Evolutionary conservation across 129 eudicot species (phyloP).

Genomic region (Artemisia annua): DNA sequence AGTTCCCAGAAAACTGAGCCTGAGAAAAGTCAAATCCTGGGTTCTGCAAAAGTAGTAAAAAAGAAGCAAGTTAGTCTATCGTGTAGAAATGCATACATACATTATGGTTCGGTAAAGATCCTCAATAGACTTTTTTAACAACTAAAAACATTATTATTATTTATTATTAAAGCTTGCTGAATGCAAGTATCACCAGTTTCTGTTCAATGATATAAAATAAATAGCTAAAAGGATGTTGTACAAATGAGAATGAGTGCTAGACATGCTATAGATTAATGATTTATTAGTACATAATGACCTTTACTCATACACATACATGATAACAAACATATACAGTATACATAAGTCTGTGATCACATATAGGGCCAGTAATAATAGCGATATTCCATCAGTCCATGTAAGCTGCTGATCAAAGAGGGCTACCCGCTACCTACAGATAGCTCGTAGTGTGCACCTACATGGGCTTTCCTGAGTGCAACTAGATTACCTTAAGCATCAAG

Average conservation of each 20-base stretch:
- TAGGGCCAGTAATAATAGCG: not conserved
- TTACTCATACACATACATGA: not conserved
- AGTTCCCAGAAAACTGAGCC: slow-evolving; percentile 83
- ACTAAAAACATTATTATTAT: not conserved
- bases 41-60: slow-evolving; percentile 56
- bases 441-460: not conserved
- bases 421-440: slow-evolving; percentile 7
- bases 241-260: not conserved
- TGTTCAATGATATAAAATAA: not conserved
- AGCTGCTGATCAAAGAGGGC: slow-evolving; percentile 2
- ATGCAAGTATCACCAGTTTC: not conserved
- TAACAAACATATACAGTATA: not conserved
- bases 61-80: not conserved
- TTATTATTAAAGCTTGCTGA: not conserved
- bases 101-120: not conserved
- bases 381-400: not conserved
- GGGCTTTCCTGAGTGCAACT: not conserved
- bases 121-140: not conserved
- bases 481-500: not conserved
- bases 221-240: not conserved
- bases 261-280: not conserved
- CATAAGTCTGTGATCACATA: not conserved
- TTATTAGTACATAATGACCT: slow-evolving; percentile 4
- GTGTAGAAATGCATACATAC: slow-evolving; percentile 6
- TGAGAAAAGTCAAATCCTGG: slow-evolving; percentile 96